Conservation (phyloP, 202 grass and related monocot species). For the Dendrocalamus latiflorus region DNA sequence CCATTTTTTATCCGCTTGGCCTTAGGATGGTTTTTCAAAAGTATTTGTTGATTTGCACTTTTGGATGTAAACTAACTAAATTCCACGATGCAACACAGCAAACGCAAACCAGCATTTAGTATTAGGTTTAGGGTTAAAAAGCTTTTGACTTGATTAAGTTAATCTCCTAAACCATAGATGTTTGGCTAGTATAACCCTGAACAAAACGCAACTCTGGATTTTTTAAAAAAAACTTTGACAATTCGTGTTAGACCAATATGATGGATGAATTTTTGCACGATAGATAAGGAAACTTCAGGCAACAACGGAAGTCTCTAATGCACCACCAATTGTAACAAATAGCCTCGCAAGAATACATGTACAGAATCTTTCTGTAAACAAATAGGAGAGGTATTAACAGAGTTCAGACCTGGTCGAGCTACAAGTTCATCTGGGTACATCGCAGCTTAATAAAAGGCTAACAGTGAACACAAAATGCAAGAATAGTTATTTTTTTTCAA, state of each 20-base stretch:
- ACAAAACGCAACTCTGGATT: too few species aligned
- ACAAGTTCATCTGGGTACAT: slow-evolving; percentile 19
- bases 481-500: slow-evolving; percentile 14
- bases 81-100: neutral
- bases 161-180: neutral
- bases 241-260: neutral
- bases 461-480: slow-evolving; percentile 37
- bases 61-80: neutral
- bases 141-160: neutral
- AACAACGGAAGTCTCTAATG: neutral
- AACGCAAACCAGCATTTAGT: neutral
- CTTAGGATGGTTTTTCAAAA: neutral
- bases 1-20: neutral
- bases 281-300: neutral
- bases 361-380: neutral
- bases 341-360: neutral
- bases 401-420: slow-evolving; percentile 18
- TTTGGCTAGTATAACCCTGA: too few species aligned
- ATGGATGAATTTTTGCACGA: neutral
- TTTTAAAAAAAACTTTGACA: too few species aligned
- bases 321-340: too few species aligned
- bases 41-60: neutral
- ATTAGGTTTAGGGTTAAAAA: neutral
- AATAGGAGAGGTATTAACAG: neutral
- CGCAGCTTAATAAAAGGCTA: slow-evolving; percentile 7